phyloP scores from a whole-genome alignment of 1,284 basidiomycete species.

The Caloboletus firmus region DNA sequence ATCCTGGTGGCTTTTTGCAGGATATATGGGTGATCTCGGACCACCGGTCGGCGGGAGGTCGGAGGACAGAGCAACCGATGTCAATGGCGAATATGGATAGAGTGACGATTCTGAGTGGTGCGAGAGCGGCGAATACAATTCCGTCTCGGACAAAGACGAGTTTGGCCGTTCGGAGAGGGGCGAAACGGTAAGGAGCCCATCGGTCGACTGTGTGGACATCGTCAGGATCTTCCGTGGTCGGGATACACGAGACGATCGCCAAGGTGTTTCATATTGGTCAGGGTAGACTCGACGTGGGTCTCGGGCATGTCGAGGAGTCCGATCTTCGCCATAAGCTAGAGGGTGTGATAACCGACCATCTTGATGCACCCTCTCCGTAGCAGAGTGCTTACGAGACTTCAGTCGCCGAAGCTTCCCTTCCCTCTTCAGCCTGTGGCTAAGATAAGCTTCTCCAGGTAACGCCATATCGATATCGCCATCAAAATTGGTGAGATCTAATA shows the following conservation, averaged over 20 bases:
- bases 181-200: conserved; percentile 20
- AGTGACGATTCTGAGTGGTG: conserved; percentile 9
- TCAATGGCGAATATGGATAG: conserved; percentile 2
- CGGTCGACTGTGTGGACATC: conserved; percentile 19
- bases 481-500: conserved; percentile 77
- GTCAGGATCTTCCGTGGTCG: conserved; percentile 1
- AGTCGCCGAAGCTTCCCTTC: conserved; percentile 69
- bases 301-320: neutral
- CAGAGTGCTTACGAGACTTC: conserved; percentile 43
- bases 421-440: conserved; percentile 62
- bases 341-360: neutral
- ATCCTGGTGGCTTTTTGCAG: conserved; percentile 11
- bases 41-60: conserved; percentile 1
- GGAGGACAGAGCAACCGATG: neutral
- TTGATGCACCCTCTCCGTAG: conserved; percentile 5
- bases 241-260: neutral
- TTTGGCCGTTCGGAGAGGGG: conserved; percentile 18
- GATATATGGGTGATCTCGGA: neutral
- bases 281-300: neutral
- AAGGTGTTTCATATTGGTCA: neutral
- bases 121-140: conserved; percentile 12
- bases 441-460: conserved; percentile 59
- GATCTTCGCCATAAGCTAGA: neutral
- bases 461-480: conserved; percentile 74
- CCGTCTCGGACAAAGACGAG: conserved; percentile 20